Evolutionary conservation across 176 grass and related monocot genomes (phyloP), one percentile per base, ranked within the genome.

Genomic region (Rhipidocladum racemiflorum): DNA sequence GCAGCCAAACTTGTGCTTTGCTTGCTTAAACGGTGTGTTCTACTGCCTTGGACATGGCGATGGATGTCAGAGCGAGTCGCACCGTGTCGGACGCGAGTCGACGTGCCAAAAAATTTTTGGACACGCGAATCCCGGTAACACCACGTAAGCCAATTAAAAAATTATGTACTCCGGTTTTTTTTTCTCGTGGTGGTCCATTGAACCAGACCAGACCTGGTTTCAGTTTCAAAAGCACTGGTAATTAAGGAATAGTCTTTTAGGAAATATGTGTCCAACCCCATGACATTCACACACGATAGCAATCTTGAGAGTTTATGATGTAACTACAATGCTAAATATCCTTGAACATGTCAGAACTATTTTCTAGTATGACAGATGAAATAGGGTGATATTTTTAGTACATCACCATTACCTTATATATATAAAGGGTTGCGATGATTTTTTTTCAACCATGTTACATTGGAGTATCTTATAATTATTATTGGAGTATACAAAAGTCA

Each of bases 271-370:
- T 68, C 12, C 54, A 15, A 61, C 23, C 55, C 7, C 46, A 25
- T 70, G 15, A 20, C 13, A 13, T 69, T 39, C 43, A 39, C 40
- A 59, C 50, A 36, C 6, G 4, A 77, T 34, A 60, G 54, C n/a
- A n/a, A 36, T 35, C 20, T 4, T 36, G 18, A 43, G 34, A 65
- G 46, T 55, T 55, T 29, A 36, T 75, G 72, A 76, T 75, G 39
- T 43, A 74, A 66, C 61, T 67, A 32, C 35, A 76, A 13, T 1
- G 14, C 51, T 49, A 75, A 75, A 75, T 65, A 48, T 75, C 62
- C 35, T 76, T 68, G 61, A 57, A 57, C 64, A 21, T 40, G 51
- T 44, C 48, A 30, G 28, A 68, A 45, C 36, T 34, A 84, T 27
- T 51, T 65, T n/a, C 32, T 28, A 30, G 61, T 56, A 15, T 75